Evolutionary conservation across 352 stramenopile species (phyloP), one percentile per base, ranked within the genome.

Genomic region (Saprolegnia diclina): DNA sequence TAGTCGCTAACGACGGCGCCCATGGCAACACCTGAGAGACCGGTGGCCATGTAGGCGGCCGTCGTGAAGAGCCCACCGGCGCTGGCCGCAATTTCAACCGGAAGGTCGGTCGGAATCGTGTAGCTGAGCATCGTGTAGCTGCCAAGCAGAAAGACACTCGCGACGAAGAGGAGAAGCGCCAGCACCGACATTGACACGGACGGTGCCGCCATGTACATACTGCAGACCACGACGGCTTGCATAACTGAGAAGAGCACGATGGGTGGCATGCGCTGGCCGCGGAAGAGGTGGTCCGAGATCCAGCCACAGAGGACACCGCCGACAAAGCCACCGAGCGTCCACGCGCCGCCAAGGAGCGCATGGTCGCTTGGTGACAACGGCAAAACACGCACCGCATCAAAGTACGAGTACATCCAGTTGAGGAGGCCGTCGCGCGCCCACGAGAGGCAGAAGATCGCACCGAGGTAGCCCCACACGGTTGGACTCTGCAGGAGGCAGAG

Each of bases 401-500:
- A 89, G 69, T 87, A 89, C 0, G 83, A 85, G 40, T 88, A 73
- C 66, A 89, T 89, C 81, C 80, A 89, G 40, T 91, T 91, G 46
- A 89, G 78, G 46, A 88, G 88, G 26, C 81, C 83, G 54, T 89
- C 81, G 44, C 80, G 80, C 21, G 75, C 64, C 83, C 83, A 91
- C 64, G 77, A 84, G 0, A 91, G 71, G 71, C 81, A 89, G 65
- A 91, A 91, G 22, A 91, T 68, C 2, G 80, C 77, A 5, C 72
- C 72, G n/a, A 91, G 72, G 52, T 91, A 91, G 6, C 81, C 81
- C 22, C 89, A 74, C 54, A 89, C 87, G 13, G 81, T 88, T 52
- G 72, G 79, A 64, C 87, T 91, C 22, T 61, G 62, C 55, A 88
- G 52, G 13, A 89, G 72, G 21, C 75, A 67, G 4, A 19, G 18